Conservation (phyloP, 2,329 filamentous ascomycete species). For the Beauveria brongniartii region DNA sequence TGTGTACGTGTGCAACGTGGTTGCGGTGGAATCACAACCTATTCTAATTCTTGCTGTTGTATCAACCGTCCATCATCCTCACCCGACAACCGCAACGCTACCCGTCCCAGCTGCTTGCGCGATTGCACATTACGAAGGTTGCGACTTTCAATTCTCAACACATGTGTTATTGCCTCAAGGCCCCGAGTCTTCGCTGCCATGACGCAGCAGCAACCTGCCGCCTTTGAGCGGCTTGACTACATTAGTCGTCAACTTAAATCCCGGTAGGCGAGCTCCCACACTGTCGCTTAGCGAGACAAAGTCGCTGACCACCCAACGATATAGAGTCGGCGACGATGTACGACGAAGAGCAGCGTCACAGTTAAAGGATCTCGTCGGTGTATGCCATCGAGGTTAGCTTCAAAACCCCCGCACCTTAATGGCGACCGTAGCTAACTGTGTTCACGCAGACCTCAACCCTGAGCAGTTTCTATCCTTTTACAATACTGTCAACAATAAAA, state of each 20-base stretch:
- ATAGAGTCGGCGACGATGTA: conserved; percentile 36
- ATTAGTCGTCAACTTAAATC: conserved; percentile 48
- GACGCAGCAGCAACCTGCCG: conserved; percentile 42
- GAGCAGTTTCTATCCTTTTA: conserved; percentile 65
- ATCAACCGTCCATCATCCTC: not conserved
- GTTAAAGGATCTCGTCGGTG: conserved; percentile 46
- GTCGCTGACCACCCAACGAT: not conserved
- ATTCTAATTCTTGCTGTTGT: not conserved
- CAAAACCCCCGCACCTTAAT: not conserved
- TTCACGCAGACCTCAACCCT: conserved; percentile 57
- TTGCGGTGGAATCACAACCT: not conserved
- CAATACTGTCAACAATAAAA: conserved; percentile 47
- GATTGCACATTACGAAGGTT: not conserved
- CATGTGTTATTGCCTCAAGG: not conserved
- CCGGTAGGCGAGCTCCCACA: conserved; percentile 30
- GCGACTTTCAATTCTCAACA: not conserved
- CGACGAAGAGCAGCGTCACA: conserved; percentile 45
- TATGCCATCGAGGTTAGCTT: conserved; percentile 45
- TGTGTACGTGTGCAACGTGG: not conserved
- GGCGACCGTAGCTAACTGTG: not conserved
- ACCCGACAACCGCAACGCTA: not conserved
- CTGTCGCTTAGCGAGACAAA: not conserved
- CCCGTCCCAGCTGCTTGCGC: not conserved
- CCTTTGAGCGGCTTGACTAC: conserved; percentile 47
- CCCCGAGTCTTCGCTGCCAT: conserved; percentile 20